A percentile compares a stretch with the other conserved stretches of the same genome.
Conservation (phyloP, 345 rosid species). For the Cardamine resedifolia region DNA sequence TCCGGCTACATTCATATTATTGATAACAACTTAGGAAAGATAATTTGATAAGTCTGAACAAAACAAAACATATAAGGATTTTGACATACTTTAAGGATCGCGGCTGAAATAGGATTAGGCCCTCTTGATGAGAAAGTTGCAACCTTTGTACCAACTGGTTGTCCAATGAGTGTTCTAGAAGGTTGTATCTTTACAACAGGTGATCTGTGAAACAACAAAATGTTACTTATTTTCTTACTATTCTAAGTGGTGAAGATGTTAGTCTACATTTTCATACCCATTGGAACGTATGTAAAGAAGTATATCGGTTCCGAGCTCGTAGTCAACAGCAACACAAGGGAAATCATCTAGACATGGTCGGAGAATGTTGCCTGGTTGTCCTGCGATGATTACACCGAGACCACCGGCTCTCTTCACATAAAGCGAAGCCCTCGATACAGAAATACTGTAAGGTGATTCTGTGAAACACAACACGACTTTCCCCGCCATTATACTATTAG, state of each 20-base stretch:
- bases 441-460: not conserved
- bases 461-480: too few species aligned
- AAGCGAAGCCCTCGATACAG: conserved; percentile 19
- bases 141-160: conserved; percentile 27
- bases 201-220: too few species aligned
- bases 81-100: too few species aligned
- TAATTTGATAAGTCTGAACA: too few species aligned
- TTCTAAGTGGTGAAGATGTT: not conserved
- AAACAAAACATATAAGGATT: too few species aligned
- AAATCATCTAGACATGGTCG: conserved; percentile 35
- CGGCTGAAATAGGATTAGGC: conserved; percentile 42
- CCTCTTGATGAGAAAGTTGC: conserved; percentile 47
- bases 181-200: conserved; percentile 26
- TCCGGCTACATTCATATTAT: too few species aligned
- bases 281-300: conserved; percentile 38
- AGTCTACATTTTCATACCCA: conserved; percentile 25
- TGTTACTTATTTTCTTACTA: not conserved
- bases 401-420: conserved; percentile 37
- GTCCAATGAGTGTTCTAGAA: conserved; percentile 10
- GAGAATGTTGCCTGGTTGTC: conserved; percentile 23
- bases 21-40: too few species aligned
- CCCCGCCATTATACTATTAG: too few species aligned
- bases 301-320: conserved; percentile 42
- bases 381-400: conserved; percentile 42
- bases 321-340: conserved; percentile 37